Conservation (phyloP, 805 yeast species). For the Saccharomycopsis fodiens region DNA sequence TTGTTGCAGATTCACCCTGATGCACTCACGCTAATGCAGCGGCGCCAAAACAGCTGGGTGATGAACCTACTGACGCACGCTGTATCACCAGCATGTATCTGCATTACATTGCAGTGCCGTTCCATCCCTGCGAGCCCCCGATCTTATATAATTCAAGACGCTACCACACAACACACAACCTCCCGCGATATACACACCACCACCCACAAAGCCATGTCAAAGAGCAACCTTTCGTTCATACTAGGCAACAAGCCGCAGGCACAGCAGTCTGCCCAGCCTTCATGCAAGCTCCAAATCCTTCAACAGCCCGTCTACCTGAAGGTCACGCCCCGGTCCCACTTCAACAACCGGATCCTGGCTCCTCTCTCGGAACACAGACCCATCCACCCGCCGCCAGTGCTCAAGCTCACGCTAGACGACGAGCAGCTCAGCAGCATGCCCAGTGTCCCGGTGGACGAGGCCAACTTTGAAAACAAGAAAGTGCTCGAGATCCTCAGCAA, state of each 20-base stretch:
- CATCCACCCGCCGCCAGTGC: constrained; percentile 29
- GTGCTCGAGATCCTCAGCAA: constrained; percentile 15
- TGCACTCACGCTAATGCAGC: neutral
- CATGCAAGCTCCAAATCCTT: constrained; percentile 17
- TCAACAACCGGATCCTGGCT: constrained; percentile 21
- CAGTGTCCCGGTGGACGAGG: neutral
- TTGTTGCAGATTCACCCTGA: neutral
- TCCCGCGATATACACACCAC: too few species aligned
- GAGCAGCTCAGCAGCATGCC: neutral
- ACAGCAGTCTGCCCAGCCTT: neutral
- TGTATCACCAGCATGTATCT: too few species aligned
- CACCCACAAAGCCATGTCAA: constrained; percentile 16
- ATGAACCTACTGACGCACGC: neutral
- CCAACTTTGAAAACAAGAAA: constrained; percentile 11
- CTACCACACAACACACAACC: too few species aligned
- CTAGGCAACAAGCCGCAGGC: constrained; percentile 6
- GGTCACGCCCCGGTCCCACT: constrained; percentile 24
- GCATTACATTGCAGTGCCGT: neutral
- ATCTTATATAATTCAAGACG: too few species aligned
- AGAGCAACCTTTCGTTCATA: constrained; percentile 14
- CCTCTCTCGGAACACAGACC: constrained; percentile 29
- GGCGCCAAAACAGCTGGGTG: neutral
- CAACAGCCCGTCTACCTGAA: constrained; percentile 29
- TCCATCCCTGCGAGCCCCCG: neutral
- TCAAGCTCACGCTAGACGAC: constrained; percentile 23